Conservation (phyloP, 1,139 yeast genomes). For the Debaryomyces udenii region DNA sequence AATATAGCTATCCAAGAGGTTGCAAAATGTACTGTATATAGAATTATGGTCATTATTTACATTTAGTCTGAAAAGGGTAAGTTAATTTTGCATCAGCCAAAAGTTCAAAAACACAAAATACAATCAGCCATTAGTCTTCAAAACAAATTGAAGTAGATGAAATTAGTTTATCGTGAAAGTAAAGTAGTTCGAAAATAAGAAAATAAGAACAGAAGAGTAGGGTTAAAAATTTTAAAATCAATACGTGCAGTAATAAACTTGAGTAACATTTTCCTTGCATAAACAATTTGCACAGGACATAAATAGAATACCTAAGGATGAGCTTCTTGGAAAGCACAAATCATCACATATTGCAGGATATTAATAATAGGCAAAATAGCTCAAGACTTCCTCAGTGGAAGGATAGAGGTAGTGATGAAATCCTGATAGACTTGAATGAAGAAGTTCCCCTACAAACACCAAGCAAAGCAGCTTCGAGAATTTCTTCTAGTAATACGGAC, state of each 20-base stretch:
- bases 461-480: conserved; percentile 3
- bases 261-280: conserved; percentile 1
- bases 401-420: neutral
- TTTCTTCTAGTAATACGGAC: neutral
- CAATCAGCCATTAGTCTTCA: conserved; percentile 3
- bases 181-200: neutral
- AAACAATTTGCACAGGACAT: neutral
- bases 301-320: conserved; percentile 10
- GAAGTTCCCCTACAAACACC: conserved; percentile 10
- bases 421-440: conserved; percentile 7
- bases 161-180: too few relatives aligned
- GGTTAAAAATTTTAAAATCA: neutral
- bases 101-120: conserved; percentile 8
- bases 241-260: neutral
- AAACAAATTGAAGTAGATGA: conserved; percentile 3
- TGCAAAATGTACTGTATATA: conserved; percentile 2
- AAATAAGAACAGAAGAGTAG: neutral
- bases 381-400: neutral
- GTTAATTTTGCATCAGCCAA: conserved; percentile 9
- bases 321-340: conserved; percentile 17
- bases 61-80: conserved; percentile 7
- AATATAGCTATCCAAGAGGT: neutral
- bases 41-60: neutral
- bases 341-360: conserved; percentile 7
- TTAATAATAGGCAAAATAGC: conserved; percentile 3